phyloP scores from a whole-genome alignment of 108 stramenopile genomes.

The Pseudonitzschia multiseries region DNA sequence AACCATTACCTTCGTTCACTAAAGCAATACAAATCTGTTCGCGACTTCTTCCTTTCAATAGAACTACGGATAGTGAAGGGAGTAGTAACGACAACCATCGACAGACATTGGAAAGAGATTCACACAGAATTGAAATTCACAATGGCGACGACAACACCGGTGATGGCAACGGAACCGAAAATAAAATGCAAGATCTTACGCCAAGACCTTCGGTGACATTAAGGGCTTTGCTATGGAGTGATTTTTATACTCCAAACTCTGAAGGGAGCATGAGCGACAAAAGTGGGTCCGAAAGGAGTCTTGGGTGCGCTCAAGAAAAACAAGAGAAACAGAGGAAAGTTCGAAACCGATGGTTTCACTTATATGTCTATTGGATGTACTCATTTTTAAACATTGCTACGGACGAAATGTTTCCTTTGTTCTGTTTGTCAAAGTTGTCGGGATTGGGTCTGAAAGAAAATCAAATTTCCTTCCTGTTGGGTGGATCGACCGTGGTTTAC shows the following conservation, averaged over 20 bases:
- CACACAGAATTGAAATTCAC: neutral
- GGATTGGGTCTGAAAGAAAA: slow-evolving; percentile 60
- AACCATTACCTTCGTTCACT: neutral
- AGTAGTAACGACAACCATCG: too few species aligned
- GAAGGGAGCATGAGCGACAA: neutral
- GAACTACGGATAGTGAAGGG: too few species aligned
- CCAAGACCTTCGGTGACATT: too few species aligned
- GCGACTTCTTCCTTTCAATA: too few species aligned
- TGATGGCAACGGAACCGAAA: neutral
- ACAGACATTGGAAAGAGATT: too few species aligned
- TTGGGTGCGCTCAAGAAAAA: neutral
- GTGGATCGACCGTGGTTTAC: slow-evolving; percentile 50
- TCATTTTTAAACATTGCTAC: slow-evolving; percentile 50
- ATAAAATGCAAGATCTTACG: neutral
- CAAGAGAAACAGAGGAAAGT: neutral
- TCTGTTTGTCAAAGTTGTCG: slow-evolving; percentile 53
- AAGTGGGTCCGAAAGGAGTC: neutral
- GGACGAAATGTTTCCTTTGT: slow-evolving; percentile 70
- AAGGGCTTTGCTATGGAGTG: too few species aligned
- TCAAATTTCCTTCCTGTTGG: slow-evolving; percentile 56
- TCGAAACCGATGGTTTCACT: slow-evolving; percentile 21
- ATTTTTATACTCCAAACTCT: too few species aligned
- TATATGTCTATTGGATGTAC: slow-evolving; percentile 57
- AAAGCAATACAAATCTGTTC: neutral
- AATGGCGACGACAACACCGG: neutral